Evolutionary conservation across 345 rosid genomes (phyloP), one percentile per base, ranked within the genome.

Genomic region (Acer yangbiense): DNA sequence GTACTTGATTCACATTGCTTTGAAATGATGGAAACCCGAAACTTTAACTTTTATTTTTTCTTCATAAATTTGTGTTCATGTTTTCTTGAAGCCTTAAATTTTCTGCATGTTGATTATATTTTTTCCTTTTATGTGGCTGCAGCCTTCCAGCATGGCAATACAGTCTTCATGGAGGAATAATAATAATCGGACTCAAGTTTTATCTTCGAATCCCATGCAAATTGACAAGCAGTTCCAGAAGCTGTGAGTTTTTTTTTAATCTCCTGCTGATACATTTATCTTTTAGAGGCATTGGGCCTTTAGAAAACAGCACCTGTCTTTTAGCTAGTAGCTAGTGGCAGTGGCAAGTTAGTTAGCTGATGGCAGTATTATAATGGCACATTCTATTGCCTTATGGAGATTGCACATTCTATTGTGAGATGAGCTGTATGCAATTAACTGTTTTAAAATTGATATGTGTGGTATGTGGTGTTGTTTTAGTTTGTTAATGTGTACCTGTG

Each of bases 171-270:
- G 89, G 93, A 88, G 79, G 68, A 83, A 86, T 85, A 85, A 85
- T 58, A 79, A 76, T 75, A 68, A 82, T 72, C 78, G 57, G 76
- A 74, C 79, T 78, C 87, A 77, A 78, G 82, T 71, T 81, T 74
- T 78, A 76, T 80, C 85, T 70, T 78, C 88, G 72, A 86, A 77
- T 77, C 76, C 76, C 25, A 73, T 77, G 32, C 93, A 75, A 71
- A 69, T 91, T 80, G 98, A 92, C 83, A 89, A 85, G 87, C 98
- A 89, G 76, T 90, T 94, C 72, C 90, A 89, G 76, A 94, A 88
- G 85, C 82, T 91, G 98, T 92, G 83, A 91, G 98, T 90, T 52
- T 69, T 44, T 78, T 68, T 62, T 73, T 7, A 60, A n/a, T 68
- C 73, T 2, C 17, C 78, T 50, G 54, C 62, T 69, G 70, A 35